Evolutionary conservation across 192 early-diverging fungal species (phyloP), one percentile per base, ranked within the genome.

Genomic region (Irineochytrium annulatum): DNA sequence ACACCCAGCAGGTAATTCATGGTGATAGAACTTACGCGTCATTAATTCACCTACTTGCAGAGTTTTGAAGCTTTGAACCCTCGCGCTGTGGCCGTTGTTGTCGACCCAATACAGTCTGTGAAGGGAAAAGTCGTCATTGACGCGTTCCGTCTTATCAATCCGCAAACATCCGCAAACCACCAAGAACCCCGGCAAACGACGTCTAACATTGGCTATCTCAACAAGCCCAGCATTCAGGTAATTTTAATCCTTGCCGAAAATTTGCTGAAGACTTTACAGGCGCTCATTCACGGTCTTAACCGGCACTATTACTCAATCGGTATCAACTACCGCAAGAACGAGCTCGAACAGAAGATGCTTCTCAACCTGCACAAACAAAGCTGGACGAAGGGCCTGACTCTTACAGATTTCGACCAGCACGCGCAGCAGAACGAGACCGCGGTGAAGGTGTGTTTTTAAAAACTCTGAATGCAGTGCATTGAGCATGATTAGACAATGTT

Each of bases 91-190:
- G 95, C 97, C 49, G 95, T 99, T 28, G 97, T 99, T 0, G 86
- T 99, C 28, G 97, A 99, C 71, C 97, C 97, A 3, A 98, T 99
- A 68, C 97, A 99, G 69, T 97, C 94, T 22, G 97, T 99, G 55
- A 96, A 97, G 60, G 97, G 97, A 62, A 99, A 99, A 69, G 97
- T 99, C 1, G 97, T 99, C 2, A 99, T 99, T 73, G 97, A 99
- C 74, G 97, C 95, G 32, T 99, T 99, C 84, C 87, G 97, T 34
- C 75, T 93, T 22, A 99, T 99, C 62, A 91, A 94, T 68, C 86
- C 93, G 37, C 89, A 94, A 63, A 79, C 82, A 13, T 70, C 85
- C 1, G 87, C 92, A 80, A 75, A 88, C 6, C 88, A 87, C 28
- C 88, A 95, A 67, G 97, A 99, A 66, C 90, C 97, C 22, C 87